A percentile compares a stretch with the other conserved stretches of the same genome.
These are phyloP conservation scores for Collybia sp. DNA, from an alignment of 768 basidiomycete species.

Conservation along the genomic window DNA sequence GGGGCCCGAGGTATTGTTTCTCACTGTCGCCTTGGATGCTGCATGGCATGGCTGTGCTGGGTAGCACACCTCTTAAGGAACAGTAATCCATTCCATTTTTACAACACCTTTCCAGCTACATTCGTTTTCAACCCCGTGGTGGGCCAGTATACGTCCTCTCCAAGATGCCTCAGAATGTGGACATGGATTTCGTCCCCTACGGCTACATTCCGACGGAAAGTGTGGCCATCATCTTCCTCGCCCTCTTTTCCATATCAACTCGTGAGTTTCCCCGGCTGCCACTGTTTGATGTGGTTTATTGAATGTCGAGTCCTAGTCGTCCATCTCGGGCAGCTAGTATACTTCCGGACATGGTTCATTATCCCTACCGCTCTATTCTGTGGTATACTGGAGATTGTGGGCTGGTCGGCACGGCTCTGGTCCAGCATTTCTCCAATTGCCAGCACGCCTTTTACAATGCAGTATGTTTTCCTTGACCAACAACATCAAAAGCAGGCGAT, in stretches of 20 bases:
- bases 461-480: conserved; percentile 24
- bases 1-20: no score
- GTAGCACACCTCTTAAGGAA: no score
- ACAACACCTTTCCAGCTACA: no score
- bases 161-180: no score
- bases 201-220: conserved; percentile 18
- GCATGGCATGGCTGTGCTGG: no score
- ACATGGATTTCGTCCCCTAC: conserved; percentile 10
- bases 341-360: conserved; percentile 47
- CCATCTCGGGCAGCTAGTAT: conserved; percentile 40
- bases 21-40: no score
- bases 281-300: no score
- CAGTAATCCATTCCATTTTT: no score
- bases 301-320: conserved; percentile 1
- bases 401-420: conserved; percentile 56
- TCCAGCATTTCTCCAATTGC: conserved; percentile 26
- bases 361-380: conserved; percentile 42
- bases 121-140: no score
- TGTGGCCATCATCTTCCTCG: conserved; percentile 20
- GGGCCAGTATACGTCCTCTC: no score
- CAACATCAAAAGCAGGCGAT: background rate
- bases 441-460: conserved; percentile 29
- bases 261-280: conserved; percentile 12
- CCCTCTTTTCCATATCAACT: conserved; percentile 34
- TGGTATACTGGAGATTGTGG: conserved; percentile 45